These are phyloP conservation scores for Sarocladium kiliense DNA, from an alignment of 2,329 filamentous ascomycete species.

Conservation along the genomic window DNA sequence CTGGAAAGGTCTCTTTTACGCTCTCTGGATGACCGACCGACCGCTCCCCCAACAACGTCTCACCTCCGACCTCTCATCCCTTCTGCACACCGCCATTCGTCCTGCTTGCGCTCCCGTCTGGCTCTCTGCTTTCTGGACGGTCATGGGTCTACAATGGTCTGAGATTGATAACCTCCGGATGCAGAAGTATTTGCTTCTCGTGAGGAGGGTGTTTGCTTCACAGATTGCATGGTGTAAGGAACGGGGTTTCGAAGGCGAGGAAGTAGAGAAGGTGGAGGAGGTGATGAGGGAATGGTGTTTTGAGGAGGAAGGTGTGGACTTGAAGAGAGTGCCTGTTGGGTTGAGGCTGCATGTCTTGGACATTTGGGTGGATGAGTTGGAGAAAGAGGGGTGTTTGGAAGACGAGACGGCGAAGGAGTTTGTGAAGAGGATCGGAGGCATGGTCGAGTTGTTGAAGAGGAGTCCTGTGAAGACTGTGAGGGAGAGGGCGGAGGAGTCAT, in stretches of 20 bases:
- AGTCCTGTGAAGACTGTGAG: conserved; percentile 68
- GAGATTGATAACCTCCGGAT: conserved; percentile 71
- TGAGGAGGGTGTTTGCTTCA: conserved; percentile 72
- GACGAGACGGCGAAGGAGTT: conserved; percentile 38
- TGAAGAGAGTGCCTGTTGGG: conserved; percentile 70
- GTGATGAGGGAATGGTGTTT: conserved; percentile 27
- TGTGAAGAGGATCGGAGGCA: conserved; percentile 44
- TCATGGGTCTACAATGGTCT: conserved; percentile 66
- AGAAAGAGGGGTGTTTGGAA: conserved; percentile 56
- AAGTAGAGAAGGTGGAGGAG: conserved; percentile 20
- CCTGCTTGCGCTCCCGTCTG: conserved; percentile 36
- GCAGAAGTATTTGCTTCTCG: conserved; percentile 88
- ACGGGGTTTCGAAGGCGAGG: conserved; percentile 27
- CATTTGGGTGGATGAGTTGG: conserved; percentile 86
- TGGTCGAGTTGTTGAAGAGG: conserved; percentile 51
- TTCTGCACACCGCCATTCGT: conserved; percentile 45
- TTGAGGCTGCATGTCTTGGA: conserved; percentile 83
- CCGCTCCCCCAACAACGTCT: conserved; percentile 82
- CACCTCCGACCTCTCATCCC: conserved; percentile 67
- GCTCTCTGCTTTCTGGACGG: conserved; percentile 66
- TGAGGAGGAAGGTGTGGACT: conserved; percentile 25
- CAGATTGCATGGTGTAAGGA: conserved; percentile 46
- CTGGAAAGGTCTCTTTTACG: conserved; percentile 93
- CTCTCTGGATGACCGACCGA: conserved; percentile 90
- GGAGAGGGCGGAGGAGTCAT: conserved; percentile 60